Evolutionary conservation across 1,284 basidiomycete genomes (phyloP).

Genomic region (Cerioporus squamosus): DNA sequence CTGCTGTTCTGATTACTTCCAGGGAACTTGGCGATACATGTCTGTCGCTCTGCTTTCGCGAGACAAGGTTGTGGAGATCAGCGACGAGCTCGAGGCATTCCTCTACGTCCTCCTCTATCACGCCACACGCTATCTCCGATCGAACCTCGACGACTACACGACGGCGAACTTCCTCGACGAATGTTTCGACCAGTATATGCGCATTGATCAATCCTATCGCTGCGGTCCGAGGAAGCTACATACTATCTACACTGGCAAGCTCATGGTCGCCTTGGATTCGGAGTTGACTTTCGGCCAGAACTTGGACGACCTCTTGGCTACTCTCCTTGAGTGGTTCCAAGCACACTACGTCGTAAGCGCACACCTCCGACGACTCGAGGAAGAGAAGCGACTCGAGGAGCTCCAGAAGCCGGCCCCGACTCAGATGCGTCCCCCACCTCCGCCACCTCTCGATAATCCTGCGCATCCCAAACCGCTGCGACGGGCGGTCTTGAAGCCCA

Average conservation of each 20-base stretch:
- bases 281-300: neutral
- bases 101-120: slow-evolving; percentile 10
- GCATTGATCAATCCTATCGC: neutral
- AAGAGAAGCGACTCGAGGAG: neutral
- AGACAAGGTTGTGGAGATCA: neutral
- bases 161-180: neutral
- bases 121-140: slow-evolving; percentile 2
- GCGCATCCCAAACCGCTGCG: too few species aligned
- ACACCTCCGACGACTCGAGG: neutral
- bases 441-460: too few species aligned
- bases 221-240: neutral
- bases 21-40: slow-evolving; percentile 9
- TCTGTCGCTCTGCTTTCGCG: neutral
- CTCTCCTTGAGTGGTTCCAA: neutral
- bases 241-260: neutral
- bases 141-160: neutral
- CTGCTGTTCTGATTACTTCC: neutral
- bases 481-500: too few species aligned
- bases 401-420: too few species aligned
- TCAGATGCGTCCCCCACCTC: too few species aligned
- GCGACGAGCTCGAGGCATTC: slow-evolving; percentile 11
- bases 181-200: neutral
- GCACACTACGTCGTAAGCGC: neutral
- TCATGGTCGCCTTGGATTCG: neutral
- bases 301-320: neutral